Conservation (phyloP, 345 rosid species). For the Salix suchowensis region DNA sequence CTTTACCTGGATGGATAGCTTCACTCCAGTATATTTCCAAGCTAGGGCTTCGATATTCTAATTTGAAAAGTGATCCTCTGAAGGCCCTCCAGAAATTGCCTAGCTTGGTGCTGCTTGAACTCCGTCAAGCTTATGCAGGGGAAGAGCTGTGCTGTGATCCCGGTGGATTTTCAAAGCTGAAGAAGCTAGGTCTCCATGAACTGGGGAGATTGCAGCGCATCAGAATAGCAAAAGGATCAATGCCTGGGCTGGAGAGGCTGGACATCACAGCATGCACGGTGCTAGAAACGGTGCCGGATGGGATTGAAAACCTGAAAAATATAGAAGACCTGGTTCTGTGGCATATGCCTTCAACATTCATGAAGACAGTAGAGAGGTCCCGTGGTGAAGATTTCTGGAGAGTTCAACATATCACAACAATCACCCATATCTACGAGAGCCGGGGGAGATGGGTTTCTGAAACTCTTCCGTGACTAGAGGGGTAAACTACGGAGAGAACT, state of each 20-base stretch:
- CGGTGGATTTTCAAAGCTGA: background rate
- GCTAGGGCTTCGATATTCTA: slow-evolving; percentile 7
- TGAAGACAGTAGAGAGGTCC: background rate
- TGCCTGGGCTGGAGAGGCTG: slow-evolving; percentile 2
- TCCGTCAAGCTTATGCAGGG: slow-evolving; percentile 9
- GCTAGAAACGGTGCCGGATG: background rate
- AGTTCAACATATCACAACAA: slow-evolving; percentile 4
- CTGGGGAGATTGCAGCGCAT: background rate
- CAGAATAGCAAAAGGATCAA: slow-evolving; percentile 3
- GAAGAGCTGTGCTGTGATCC: slow-evolving; percentile 1
- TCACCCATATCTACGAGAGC: background rate
- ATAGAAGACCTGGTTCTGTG: background rate
- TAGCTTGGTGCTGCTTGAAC: slow-evolving; percentile 5
- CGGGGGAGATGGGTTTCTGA: background rate
- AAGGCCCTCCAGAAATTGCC: background rate
- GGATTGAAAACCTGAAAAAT: background rate
- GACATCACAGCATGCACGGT: background rate
- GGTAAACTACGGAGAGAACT: background rate
- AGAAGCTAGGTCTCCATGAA: background rate
- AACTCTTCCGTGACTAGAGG: background rate
- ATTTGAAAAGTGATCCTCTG: slow-evolving; percentile 6
- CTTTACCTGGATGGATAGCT: slow-evolving; percentile 4
- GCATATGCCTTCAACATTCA: background rate
- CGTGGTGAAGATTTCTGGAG: slow-evolving; percentile 1
- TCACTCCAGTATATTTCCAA: slow-evolving; percentile 7